These are phyloP conservation scores for Beta macrorhiza DNA, from an alignment of 179 eudicot species.

Conservation along the genomic window DNA sequence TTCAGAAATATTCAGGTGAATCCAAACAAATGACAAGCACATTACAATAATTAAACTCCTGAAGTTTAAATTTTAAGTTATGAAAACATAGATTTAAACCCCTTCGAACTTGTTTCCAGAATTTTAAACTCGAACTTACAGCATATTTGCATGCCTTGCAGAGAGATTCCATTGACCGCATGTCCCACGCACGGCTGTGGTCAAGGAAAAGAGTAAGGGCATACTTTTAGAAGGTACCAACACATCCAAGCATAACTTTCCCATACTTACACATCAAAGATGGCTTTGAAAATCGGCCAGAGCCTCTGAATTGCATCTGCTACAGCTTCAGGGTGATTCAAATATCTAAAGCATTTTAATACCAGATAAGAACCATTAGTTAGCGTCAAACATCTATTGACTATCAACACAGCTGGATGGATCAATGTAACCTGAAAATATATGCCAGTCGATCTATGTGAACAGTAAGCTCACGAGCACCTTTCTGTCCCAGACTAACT, in stretches of 20 bases:
- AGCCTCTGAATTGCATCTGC: slow-evolving; percentile 96
- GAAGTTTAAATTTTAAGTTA: not conserved
- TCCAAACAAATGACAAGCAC: not conserved
- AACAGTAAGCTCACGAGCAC: slow-evolving; percentile 89
- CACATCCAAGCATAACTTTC: slow-evolving; percentile 7
- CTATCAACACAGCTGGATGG: not conserved
- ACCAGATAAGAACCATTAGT: slow-evolving; percentile 12
- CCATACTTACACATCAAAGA: slow-evolving; percentile 76
- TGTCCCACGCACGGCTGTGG: slow-evolving; percentile 99
- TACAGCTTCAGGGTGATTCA: slow-evolving; percentile 94
- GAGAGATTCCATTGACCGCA: slow-evolving; percentile 96
- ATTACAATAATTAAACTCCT: no score
- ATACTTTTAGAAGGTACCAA: not conserved
- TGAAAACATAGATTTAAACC: not conserved
- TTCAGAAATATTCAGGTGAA: not conserved
- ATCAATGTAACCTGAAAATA: slow-evolving; percentile 70
- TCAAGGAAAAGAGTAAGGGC: not conserved
- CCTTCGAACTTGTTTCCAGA: not conserved
- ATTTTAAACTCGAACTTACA: slow-evolving; percentile 23
- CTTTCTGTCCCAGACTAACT: slow-evolving; percentile 62
- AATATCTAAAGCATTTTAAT: slow-evolving; percentile 54
- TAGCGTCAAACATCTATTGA: not conserved
- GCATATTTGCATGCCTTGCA: slow-evolving; percentile 99
- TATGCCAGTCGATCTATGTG: slow-evolving; percentile 97
- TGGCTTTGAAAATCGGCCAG: slow-evolving; percentile 94